Evolutionary conservation across 164 flowering plant genomes (phyloP).

Genomic region (Vitis vinifera): ASM3070453v1 NC_081811.1:24559001-24559500

Average conservation of each 20-base stretch:
- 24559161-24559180: conserved; percentile 68
- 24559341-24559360: conserved; percentile 62
- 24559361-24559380: conserved; percentile 72
- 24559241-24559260: conserved; percentile 66
- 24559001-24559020: conserved; percentile 28
- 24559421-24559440: conserved; percentile 47
- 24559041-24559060: conserved; percentile 27
- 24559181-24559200: conserved; percentile 70
- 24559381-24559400: conserved; percentile 48
- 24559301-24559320: conserved; percentile 51
- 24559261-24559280: conserved; percentile 53
- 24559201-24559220: conserved; percentile 68
- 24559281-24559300: conserved; percentile 51
- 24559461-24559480: conserved; percentile 38
- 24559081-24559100: conserved; percentile 20
- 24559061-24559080: conserved; percentile 30
- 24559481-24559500: conserved; percentile 17
- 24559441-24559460: conserved; percentile 39
- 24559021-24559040: conserved; percentile 30
- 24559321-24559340: conserved; percentile 74
- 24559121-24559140: conserved; percentile 57
- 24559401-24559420: conserved; percentile 45
- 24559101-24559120: conserved; percentile 1
- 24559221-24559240: conserved; percentile 53
- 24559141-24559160: conserved; percentile 61